Percentiles rank a stretch among this genome's conserved stretches.
phyloP scores from a whole-genome alignment of 1,284 basidiomycete species.

The Leucoagaricus sp. region DNA sequence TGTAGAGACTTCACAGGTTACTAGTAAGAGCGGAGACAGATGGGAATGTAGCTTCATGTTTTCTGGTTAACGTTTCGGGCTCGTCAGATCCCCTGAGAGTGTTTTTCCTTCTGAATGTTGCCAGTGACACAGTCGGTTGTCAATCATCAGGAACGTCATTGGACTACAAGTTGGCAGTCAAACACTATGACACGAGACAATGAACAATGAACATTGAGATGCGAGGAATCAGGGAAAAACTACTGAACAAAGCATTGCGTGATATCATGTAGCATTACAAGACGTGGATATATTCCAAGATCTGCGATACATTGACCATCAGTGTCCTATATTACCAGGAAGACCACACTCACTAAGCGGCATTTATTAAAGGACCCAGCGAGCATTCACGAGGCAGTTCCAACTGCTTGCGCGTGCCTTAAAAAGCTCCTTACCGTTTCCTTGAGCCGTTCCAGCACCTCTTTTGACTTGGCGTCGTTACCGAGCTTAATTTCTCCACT shows the following conservation, averaged over 20 bases:
- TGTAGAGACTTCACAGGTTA: no score
- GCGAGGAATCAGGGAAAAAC: background rate
- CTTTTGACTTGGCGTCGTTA: constrained; percentile 50
- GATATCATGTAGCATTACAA: background rate
- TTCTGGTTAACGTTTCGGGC: no score
- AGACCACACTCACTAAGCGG: background rate
- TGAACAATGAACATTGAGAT: no score
- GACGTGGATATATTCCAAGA: background rate
- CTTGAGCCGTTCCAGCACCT: constrained; percentile 58
- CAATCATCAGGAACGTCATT: no score
- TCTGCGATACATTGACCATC: background rate
- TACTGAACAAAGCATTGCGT: background rate
- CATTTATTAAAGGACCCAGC: background rate
- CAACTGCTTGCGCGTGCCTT: constrained; percentile 1
- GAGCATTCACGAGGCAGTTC: background rate
- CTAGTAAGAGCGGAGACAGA: no score
- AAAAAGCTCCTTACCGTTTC: constrained; percentile 29
- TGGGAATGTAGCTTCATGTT: no score
- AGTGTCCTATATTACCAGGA: background rate
- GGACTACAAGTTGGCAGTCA: no score
- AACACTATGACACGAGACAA: no score
- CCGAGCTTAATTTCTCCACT: constrained; percentile 50
- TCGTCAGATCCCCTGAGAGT: no score
- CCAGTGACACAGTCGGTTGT: no score
- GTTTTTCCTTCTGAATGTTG: no score